A percentile compares a stretch with the other conserved stretches of the same genome.
Conservation (phyloP, 2,329 filamentous ascomycete genomes). For the Neospermospora avenae region DNA sequence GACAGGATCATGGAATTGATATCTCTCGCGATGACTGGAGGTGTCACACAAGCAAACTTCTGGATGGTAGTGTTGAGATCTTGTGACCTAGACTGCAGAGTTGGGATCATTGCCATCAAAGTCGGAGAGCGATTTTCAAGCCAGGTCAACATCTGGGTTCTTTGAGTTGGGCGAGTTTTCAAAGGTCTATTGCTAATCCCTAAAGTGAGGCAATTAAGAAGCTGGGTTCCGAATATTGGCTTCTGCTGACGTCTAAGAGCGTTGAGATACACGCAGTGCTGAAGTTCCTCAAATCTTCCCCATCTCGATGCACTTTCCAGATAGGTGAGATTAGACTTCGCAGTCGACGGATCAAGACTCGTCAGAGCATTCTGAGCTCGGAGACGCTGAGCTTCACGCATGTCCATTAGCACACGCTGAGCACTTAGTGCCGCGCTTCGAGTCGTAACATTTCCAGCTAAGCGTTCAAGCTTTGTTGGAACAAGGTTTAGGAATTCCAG, state of each 20-base stretch:
- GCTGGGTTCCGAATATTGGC: constrained; percentile 75
- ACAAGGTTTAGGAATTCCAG: constrained; percentile 77
- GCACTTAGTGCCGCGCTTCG: constrained; percentile 65
- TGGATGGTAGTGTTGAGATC: constrained; percentile 72
- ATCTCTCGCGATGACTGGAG: constrained; percentile 79
- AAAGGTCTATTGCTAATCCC: constrained; percentile 57
- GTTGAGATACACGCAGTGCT: constrained; percentile 78
- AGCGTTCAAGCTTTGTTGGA: constrained; percentile 65
- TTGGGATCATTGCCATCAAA: constrained; percentile 67
- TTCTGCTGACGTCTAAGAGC: constrained; percentile 74
- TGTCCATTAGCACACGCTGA: constrained; percentile 63
- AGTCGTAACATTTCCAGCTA: constrained; percentile 53
- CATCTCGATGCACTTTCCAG: constrained; percentile 69
- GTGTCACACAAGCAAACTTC: constrained; percentile 90
- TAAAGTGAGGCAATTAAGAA: constrained; percentile 73
- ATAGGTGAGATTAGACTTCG: constrained; percentile 67
- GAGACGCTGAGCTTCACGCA: constrained; percentile 67
- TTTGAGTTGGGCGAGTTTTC: constrained; percentile 57
- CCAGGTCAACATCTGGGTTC: constrained; percentile 67
- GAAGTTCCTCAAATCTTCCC: constrained; percentile 72
- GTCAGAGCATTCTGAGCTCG: constrained; percentile 54
- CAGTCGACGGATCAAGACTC: constrained; percentile 61
- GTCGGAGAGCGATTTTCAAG: constrained; percentile 66
- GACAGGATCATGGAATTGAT: constrained; percentile 67
- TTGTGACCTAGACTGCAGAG: constrained; percentile 68